Conservation (phyloP, 2,329 filamentous ascomycete genomes). For the Phyllosticta citribraziliensis region DNA sequence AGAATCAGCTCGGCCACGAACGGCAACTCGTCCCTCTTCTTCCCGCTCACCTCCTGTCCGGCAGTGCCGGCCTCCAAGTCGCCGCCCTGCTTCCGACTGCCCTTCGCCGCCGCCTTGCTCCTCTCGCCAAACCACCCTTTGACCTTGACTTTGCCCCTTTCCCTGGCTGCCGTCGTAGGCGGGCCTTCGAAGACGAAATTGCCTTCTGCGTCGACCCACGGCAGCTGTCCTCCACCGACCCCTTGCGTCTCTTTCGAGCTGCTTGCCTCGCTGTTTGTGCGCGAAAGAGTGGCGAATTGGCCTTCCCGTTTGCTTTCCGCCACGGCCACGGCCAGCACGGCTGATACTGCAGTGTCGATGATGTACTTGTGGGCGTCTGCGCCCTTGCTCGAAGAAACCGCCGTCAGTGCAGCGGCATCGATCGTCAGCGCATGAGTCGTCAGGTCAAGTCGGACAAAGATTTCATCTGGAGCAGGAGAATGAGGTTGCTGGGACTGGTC, state of each 20-base stretch:
- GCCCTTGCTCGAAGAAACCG: constrained; percentile 12
- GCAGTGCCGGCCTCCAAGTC: constrained; percentile 10
- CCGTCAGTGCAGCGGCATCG: constrained; percentile 32
- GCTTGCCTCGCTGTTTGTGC: neutral
- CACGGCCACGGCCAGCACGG: constrained; percentile 36
- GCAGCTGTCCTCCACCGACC: neutral
- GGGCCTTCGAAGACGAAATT: constrained; percentile 1
- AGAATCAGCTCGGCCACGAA: constrained; percentile 30
- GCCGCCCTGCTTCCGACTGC: constrained; percentile 18
- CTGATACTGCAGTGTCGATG: constrained; percentile 34
- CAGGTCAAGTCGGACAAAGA: constrained; percentile 37
- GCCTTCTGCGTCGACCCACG: neutral
- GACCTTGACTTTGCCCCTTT: constrained; percentile 13
- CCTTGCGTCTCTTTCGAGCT: neutral
- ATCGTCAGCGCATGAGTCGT: constrained; percentile 31
- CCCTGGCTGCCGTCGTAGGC: constrained; percentile 17
- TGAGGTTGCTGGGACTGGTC: constrained; percentile 20
- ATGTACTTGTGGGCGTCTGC: constrained; percentile 36
- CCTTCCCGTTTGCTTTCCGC: constrained; percentile 32
- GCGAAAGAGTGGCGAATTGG: neutral
- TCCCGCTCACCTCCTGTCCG: neutral
- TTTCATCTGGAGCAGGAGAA: constrained; percentile 24
- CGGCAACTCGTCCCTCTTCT: constrained; percentile 14
- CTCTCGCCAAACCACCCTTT: constrained; percentile 5
- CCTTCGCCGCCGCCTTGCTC: constrained; percentile 4